phyloP scores from a whole-genome alignment of 2,329 filamentous ascomycete species.

The Chaetomiaceae sp. region DNA sequence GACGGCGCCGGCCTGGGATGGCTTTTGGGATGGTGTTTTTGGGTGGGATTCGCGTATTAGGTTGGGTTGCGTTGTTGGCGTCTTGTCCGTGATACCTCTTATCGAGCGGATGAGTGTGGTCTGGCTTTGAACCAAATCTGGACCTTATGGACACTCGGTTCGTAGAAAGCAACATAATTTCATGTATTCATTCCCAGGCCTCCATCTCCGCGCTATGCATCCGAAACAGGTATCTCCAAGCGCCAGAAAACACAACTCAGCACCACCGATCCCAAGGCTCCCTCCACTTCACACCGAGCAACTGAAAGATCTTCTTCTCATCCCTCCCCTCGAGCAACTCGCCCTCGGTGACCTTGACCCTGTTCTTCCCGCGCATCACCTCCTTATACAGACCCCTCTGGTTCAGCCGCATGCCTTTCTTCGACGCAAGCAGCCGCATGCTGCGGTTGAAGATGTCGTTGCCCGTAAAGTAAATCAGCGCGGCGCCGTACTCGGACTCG shows the following conservation, averaged over 20 bases:
- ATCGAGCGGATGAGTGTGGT: too few relatives aligned
- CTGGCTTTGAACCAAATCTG: too few relatives aligned
- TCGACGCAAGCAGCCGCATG: conserved; percentile 67
- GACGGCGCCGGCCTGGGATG: not conserved
- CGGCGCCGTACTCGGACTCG: conserved; percentile 71
- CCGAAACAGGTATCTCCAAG: not conserved
- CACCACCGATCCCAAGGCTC: conserved; percentile 73
- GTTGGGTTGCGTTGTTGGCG: too few relatives aligned
- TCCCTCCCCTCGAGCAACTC: conserved; percentile 66
- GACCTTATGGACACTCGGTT: too few relatives aligned
- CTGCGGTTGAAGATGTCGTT: conserved; percentile 94
- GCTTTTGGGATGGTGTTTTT: not conserved
- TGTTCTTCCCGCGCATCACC: conserved; percentile 54
- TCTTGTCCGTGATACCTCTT: too few relatives aligned
- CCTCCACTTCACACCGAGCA: conserved; percentile 79
- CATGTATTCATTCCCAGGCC: too few relatives aligned
- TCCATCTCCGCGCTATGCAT: too few relatives aligned
- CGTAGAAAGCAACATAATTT: too few relatives aligned
- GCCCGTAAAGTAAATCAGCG: conserved; percentile 90
- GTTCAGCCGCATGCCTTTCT: conserved; percentile 79
- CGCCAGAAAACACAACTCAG: conserved; percentile 35
- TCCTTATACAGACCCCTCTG: conserved; percentile 74
- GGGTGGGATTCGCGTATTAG: too few relatives aligned
- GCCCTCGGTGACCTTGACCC: conserved; percentile 61
- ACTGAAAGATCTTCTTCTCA: conserved; percentile 76